phyloP scores from a whole-genome alignment of 305 asterid genomes.

The Rubia peregrina region DNA sequence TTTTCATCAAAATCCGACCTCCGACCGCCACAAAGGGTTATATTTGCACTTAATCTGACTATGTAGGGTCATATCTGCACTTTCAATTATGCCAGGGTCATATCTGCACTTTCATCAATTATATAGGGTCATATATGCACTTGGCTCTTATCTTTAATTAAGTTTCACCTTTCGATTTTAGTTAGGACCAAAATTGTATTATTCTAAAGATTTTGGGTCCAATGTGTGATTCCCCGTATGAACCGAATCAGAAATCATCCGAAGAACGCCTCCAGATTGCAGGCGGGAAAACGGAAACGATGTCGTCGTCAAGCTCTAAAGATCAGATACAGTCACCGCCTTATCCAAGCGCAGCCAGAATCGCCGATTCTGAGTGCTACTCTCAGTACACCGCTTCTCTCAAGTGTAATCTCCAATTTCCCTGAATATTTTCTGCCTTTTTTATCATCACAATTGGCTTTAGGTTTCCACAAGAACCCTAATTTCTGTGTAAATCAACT shows the following conservation, averaged over 20 bases:
- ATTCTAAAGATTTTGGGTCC: neutral
- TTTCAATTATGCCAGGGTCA: no score
- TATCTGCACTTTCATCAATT: no score
- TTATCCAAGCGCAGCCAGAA: slow-evolving; percentile 66
- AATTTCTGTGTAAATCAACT: neutral
- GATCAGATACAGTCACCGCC: slow-evolving; percentile 34
- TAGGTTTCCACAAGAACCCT: neutral
- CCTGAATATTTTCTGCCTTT: neutral
- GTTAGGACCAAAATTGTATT: neutral
- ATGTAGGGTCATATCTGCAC: no score
- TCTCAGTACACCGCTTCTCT: slow-evolving; percentile 82
- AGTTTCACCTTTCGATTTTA: no score
- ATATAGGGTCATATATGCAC: no score
- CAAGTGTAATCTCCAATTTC: slow-evolving; percentile 44
- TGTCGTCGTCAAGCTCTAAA: slow-evolving; percentile 54
- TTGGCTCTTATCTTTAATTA: no score
- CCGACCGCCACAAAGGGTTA: no score
- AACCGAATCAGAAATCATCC: neutral
- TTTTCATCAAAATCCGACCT: no score
- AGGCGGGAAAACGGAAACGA: slow-evolving; percentile 12
- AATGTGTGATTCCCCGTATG: neutral
- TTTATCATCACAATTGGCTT: neutral
- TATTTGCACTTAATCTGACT: no score
- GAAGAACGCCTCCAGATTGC: neutral
- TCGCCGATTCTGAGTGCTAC: slow-evolving; percentile 76